phyloP scores from a whole-genome alignment of 768 basidiomycete species.

The Leucocoprinus sp. region DNA sequence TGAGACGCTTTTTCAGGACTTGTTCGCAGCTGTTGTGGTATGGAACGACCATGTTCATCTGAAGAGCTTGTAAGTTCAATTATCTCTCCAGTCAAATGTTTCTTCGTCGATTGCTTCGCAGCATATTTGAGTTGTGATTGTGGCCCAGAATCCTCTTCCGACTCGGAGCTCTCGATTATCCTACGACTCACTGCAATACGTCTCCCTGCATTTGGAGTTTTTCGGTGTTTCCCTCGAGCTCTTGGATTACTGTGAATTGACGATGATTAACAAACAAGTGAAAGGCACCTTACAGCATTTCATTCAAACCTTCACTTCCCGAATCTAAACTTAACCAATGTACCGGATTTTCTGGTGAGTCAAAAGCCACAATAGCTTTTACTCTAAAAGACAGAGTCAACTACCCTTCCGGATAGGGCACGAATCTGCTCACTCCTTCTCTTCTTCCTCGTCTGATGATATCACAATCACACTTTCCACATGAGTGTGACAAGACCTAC shows the following conservation, averaged over 20 bases:
- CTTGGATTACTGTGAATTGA: too few relatives aligned
- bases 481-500: background rate
- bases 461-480: conserved; percentile 42
- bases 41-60: background rate
- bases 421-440: conserved; percentile 1
- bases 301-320: background rate
- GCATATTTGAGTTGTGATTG: conserved; percentile 17
- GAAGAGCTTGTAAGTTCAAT: conserved; percentile 4
- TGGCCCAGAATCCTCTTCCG: conserved; percentile 18
- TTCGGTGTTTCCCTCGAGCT: background rate
- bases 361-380: background rate
- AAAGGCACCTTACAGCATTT: background rate
- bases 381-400: background rate
- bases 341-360: background rate
- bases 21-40: background rate
- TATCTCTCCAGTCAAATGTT: conserved; percentile 11
- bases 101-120: conserved; percentile 24
- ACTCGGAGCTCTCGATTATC: conserved; percentile 29
- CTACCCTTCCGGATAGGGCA: background rate
- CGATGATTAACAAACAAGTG: background rate
- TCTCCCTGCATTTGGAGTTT: background rate
- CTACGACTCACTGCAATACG: conserved; percentile 18
- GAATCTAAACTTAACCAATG: background rate
- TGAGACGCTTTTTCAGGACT: background rate
- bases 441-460: conserved; percentile 34